These are phyloP conservation scores for Fusarium abutilonis DNA, from an alignment of 2,329 filamentous ascomycete genomes.

Conservation along the genomic window DNA sequence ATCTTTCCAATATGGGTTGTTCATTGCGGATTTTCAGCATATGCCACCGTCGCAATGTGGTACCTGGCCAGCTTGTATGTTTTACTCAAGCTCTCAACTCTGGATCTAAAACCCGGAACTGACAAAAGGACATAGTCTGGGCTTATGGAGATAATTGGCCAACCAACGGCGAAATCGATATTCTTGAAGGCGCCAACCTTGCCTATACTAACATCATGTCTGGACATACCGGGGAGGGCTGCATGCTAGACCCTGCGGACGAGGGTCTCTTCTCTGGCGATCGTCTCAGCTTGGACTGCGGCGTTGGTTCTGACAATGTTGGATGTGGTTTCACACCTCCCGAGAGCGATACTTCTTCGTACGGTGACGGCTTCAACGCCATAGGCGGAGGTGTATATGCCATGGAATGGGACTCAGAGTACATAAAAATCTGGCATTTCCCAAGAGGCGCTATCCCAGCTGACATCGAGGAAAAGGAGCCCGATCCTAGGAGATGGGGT, in stretches of 20 bases:
- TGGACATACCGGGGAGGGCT: slow-evolving; percentile 63
- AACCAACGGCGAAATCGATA: slow-evolving; percentile 71
- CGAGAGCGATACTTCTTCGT: slow-evolving; percentile 56
- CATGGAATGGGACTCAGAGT: slow-evolving; percentile 73
- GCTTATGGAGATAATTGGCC: slow-evolving; percentile 69
- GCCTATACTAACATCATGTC: slow-evolving; percentile 69
- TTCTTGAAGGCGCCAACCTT: slow-evolving; percentile 75
- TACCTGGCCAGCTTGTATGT: slow-evolving; percentile 75
- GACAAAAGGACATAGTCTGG: slow-evolving; percentile 55
- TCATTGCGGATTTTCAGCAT: slow-evolving; percentile 76
- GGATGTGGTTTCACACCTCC: slow-evolving; percentile 59
- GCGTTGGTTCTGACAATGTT: slow-evolving; percentile 51
- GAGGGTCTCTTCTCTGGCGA: slow-evolving; percentile 43
- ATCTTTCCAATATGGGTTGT: slow-evolving; percentile 71
- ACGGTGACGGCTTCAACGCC: slow-evolving; percentile 73
- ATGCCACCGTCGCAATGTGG: slow-evolving; percentile 78
- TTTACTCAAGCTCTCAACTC: not conserved
- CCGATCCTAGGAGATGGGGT: slow-evolving; percentile 74
- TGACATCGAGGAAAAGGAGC: slow-evolving; percentile 68
- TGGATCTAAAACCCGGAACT: slow-evolving; percentile 6
- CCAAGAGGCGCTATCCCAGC: slow-evolving; percentile 69
- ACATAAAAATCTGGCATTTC: slow-evolving; percentile 82
- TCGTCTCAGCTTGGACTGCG: slow-evolving; percentile 50
- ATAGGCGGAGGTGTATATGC: slow-evolving; percentile 75
- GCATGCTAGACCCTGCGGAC: slow-evolving; percentile 40